A percentile compares a stretch with the other conserved stretches of the same genome.
Conservation (phyloP, 768 basidiomycete species). For the Serpula lacrymans region DNA sequence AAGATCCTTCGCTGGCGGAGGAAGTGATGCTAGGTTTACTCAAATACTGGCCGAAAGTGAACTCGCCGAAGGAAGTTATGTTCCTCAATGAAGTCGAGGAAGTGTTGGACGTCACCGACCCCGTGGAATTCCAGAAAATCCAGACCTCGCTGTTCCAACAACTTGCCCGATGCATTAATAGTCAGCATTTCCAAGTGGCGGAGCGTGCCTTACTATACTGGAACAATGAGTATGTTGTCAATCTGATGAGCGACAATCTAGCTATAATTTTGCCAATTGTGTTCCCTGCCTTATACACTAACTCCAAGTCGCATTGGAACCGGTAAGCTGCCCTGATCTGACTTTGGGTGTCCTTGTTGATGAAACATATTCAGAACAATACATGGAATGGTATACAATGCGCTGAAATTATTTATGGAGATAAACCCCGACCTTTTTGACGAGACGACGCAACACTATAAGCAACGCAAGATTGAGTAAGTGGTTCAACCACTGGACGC, state of each 20-base stretch:
- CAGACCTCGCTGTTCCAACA: conserved; percentile 91
- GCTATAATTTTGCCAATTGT: conserved; percentile 88
- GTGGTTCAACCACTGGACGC: no score
- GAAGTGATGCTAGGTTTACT: conserved; percentile 96
- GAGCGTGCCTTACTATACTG: conserved; percentile 96
- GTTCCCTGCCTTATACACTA: conserved; percentile 93
- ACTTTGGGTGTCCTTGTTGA: conserved; percentile 7
- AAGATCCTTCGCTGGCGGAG: conserved; percentile 88
- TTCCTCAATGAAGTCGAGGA: conserved; percentile 99
- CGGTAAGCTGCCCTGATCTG: conserved; percentile 52
- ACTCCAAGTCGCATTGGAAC: conserved; percentile 98
- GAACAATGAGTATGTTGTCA: conserved; percentile 99
- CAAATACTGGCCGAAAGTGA: conserved; percentile 98
- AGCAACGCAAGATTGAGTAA: conserved; percentile 80
- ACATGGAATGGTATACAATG: conserved; percentile 99
- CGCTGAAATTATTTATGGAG: conserved; percentile 98
- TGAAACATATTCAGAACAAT: conserved; percentile 85
- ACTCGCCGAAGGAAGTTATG: conserved; percentile 99
- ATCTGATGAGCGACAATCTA: conserved; percentile 97
- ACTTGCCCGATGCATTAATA: conserved; percentile 94
- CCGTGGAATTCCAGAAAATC: conserved; percentile 94
- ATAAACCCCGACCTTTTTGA: conserved; percentile 97
- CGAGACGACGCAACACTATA: conserved; percentile 90
- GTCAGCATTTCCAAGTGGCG: conserved; percentile 99
- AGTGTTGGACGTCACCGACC: conserved; percentile 96